Percentiles rank a stretch among this genome's conserved stretches.
phyloP scores from a whole-genome alignment of 768 basidiomycete genomes.

The Leccinum incarnatum region DNA sequence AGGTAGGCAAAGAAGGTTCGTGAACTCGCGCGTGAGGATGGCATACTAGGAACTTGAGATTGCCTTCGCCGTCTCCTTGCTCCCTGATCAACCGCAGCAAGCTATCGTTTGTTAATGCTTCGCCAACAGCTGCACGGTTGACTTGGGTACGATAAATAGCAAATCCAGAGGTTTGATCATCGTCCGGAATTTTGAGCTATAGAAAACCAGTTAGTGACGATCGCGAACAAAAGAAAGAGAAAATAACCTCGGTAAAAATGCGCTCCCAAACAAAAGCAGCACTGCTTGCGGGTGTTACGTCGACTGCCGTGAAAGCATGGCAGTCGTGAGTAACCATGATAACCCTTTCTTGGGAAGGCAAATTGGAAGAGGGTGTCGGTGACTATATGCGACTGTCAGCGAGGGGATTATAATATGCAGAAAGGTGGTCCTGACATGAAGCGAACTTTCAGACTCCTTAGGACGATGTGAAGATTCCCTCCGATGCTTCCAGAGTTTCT shows the following conservation, averaged over 20 bases:
- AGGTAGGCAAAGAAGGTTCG: slow-evolving; percentile 42
- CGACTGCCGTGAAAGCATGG: slow-evolving; percentile 71
- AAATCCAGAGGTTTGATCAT: slow-evolving; percentile 67
- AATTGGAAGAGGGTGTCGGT: slow-evolving; percentile 29
- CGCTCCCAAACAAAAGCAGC: slow-evolving; percentile 74
- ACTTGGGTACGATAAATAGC: slow-evolving; percentile 89
- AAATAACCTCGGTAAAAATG: slow-evolving; percentile 72
- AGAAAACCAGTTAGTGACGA: slow-evolving; percentile 3
- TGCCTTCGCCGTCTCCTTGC: slow-evolving; percentile 72
- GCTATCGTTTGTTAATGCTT: slow-evolving; percentile 66
- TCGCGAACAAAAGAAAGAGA: neutral
- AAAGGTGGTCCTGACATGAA: slow-evolving; percentile 15
- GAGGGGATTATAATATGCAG: slow-evolving; percentile 4
- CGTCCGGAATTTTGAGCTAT: slow-evolving; percentile 79
- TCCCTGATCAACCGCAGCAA: slow-evolving; percentile 71
- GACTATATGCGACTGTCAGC: slow-evolving; percentile 23
- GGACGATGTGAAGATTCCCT: slow-evolving; percentile 31
- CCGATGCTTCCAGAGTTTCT: slow-evolving; percentile 25
- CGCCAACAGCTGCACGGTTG: slow-evolving; percentile 70
- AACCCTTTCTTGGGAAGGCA: slow-evolving; percentile 31
- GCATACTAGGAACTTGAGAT: slow-evolving; percentile 81
- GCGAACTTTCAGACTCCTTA: slow-evolving; percentile 28
- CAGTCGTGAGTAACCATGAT: slow-evolving; percentile 76
- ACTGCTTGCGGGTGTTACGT: slow-evolving; percentile 62
- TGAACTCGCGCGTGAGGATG: slow-evolving; percentile 61